A percentile compares a stretch with the other conserved stretches of the same genome.
Evolutionary conservation across 1,284 basidiomycete species (phyloP).

Genomic region (Albatrellus sp.): DNA sequence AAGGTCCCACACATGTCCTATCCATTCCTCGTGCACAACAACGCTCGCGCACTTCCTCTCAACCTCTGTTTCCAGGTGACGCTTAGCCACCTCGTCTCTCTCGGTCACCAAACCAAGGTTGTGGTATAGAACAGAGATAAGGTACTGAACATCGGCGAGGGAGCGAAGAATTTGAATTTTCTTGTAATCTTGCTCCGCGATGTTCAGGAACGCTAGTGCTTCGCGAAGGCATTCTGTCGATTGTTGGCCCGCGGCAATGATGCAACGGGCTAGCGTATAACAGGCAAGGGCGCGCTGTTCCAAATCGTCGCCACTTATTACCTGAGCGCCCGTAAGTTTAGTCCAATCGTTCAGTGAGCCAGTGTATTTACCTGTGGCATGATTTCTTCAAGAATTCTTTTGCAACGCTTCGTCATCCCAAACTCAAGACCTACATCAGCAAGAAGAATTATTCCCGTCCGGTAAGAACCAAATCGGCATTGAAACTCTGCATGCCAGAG

Average conservation of each 20-base stretch:
- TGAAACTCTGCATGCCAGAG: conserved; percentile 74
- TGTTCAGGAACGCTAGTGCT: conserved; percentile 45
- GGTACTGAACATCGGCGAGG: conserved; percentile 55
- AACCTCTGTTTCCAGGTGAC: conserved; percentile 35
- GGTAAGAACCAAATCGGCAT: conserved; percentile 50
- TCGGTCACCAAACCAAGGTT: conserved; percentile 45
- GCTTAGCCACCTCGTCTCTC: conserved; percentile 39
- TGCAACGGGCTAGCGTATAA: conserved; percentile 60
- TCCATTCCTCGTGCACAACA: conserved; percentile 36
- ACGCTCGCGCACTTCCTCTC: conserved; percentile 27
- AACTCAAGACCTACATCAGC: conserved; percentile 69
- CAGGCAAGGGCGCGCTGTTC: conserved; percentile 67
- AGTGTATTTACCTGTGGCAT: conserved; percentile 53
- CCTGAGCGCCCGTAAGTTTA: conserved; percentile 24
- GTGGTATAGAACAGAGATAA: conserved; percentile 57
- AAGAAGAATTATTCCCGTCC: conserved; percentile 53
- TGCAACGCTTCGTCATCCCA: conserved; percentile 54
- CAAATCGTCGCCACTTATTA: conserved; percentile 56
- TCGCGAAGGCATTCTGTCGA: conserved; percentile 36
- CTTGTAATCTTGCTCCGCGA: conserved; percentile 52
- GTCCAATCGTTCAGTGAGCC: not conserved
- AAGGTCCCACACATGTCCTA: conserved; percentile 42
- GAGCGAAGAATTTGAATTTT: conserved; percentile 45
- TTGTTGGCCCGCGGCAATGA: conserved; percentile 32
- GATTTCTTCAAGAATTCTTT: conserved; percentile 56